Conservation (phyloP, 129 eudicot genomes). For the Calendula officinalis region DNA sequence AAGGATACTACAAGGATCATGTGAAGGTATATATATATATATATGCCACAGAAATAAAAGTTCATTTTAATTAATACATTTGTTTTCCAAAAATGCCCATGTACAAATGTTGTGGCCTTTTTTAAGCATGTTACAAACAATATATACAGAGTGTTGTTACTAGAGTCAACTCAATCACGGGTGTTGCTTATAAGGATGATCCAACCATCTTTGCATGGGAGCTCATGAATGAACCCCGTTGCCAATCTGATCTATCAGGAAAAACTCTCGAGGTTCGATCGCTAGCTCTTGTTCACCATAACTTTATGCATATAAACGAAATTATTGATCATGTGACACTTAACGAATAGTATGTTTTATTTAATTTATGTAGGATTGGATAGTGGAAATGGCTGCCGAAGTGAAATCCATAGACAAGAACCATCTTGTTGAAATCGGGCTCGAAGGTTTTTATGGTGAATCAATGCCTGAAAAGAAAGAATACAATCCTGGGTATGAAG, state of each 20-base stretch:
- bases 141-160: conserved; percentile 32
- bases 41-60: not conserved
- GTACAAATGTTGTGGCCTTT: not conserved
- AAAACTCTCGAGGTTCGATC: conserved; percentile 40
- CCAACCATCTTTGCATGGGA: conserved; percentile 66
- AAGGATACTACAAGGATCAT: conserved; percentile 12
- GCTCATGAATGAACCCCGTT: conserved; percentile 69
- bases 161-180: conserved; percentile 43
- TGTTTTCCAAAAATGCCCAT: not conserved
- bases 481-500: conserved; percentile 38
- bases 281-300: not conserved
- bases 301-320: not conserved
- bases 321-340: not conserved
- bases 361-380: conserved; percentile 26
- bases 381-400: conserved; percentile 44
- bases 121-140: not conserved
- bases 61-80: not conserved
- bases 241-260: conserved; percentile 53
- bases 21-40: conserved; percentile 1
- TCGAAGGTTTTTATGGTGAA: conserved; percentile 47
- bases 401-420: conserved; percentile 43
- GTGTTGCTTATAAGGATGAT: conserved; percentile 55
- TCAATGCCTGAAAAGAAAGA: conserved; percentile 33
- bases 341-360: not conserved
- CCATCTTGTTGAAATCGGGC: conserved; percentile 45